Evolutionary conservation across 129 eudicot species (phyloP).

Genomic region (Centaurea solstitialis): DNA sequence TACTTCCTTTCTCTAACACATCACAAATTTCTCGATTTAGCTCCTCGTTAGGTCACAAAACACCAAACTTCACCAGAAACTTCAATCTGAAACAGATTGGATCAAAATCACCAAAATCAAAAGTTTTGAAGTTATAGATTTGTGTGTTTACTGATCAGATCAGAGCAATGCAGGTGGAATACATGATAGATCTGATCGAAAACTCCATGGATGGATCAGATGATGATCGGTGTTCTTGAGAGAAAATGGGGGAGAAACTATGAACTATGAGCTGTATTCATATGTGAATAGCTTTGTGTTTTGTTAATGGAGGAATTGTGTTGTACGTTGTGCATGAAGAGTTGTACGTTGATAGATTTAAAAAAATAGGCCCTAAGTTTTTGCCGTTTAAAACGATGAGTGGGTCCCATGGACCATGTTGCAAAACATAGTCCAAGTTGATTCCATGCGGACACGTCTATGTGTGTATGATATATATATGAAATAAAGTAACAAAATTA

Average conservation of each 20-base stretch:
- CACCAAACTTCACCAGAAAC: conserved; percentile 8
- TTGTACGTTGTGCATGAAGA: neutral
- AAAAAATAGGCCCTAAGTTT: conserved; percentile 16
- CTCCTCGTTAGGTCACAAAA: conserved; percentile 12
- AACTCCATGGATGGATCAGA: conserved; percentile 12
- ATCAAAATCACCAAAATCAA: conserved; percentile 7
- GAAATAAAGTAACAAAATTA: neutral
- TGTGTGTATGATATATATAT: too few relatives aligned
- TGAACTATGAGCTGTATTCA: conserved; percentile 13
- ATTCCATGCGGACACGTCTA: conserved; percentile 17
- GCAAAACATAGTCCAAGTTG: conserved; percentile 3
- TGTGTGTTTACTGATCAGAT: conserved; percentile 32
- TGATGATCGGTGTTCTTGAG: conserved; percentile 14
- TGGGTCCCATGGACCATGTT: conserved; percentile 37
- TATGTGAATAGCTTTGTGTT: conserved; percentile 14
- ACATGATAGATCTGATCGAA: conserved; percentile 34
- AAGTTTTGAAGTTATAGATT: conserved; percentile 17
- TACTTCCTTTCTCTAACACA: conserved; percentile 10
- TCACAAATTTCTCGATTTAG: conserved; percentile 18
- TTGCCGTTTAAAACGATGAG: conserved; percentile 50
- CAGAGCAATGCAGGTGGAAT: conserved; percentile 36
- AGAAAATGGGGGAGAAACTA: neutral
- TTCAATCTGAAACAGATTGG: conserved; percentile 6
- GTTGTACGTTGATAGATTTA: conserved; percentile 20
- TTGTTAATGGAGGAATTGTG: neutral